Percentiles rank a stretch among this genome's conserved stretches.
Evolutionary conservation across 2,329 filamentous ascomycete species (phyloP).

Genomic region (Cladorrhinum sp.): DNA sequence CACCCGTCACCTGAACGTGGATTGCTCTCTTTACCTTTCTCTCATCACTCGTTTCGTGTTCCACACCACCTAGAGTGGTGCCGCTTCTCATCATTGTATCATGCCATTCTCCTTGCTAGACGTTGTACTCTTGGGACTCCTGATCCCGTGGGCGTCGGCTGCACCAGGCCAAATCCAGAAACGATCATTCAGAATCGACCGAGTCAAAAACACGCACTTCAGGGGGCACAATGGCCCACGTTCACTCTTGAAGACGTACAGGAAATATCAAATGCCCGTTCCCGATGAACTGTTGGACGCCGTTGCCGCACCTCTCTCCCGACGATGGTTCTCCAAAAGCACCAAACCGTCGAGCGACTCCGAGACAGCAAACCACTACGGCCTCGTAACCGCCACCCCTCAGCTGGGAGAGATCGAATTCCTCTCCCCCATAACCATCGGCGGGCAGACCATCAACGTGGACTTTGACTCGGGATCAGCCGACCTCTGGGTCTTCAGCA

Average conservation of each 20-base stretch:
- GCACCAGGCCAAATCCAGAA: conserved; percentile 45
- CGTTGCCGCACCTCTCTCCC: conserved; percentile 28
- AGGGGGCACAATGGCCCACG: conserved; percentile 53
- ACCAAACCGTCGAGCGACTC: background rate
- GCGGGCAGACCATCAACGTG: conserved; percentile 64
- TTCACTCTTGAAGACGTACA: conserved; percentile 63
- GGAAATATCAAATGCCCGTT: conserved; percentile 62
- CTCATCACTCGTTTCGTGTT: background rate
- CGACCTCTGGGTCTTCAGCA: conserved; percentile 73
- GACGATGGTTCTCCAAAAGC: conserved; percentile 9
- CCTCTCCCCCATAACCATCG: conserved; percentile 65
- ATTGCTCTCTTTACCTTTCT: too few species aligned
- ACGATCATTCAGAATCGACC: conserved; percentile 60
- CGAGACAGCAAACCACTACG: conserved; percentile 39
- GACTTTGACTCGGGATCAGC: conserved; percentile 76
- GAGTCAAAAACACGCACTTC: conserved; percentile 54
- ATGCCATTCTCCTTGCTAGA: conserved; percentile 22
- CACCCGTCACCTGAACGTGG: too few species aligned
- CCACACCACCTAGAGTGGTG: conserved; percentile 15
- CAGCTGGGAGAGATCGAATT: conserved; percentile 67
- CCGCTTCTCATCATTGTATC: conserved; percentile 8
- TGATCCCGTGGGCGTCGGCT: conserved; percentile 46
- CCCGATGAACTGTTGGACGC: conserved; percentile 41
- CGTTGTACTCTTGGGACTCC: conserved; percentile 41
- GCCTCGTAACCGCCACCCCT: conserved; percentile 62